Conservation (phyloP, 495 filamentous ascomycete genomes). For the Bombardia bombarda region DNA sequence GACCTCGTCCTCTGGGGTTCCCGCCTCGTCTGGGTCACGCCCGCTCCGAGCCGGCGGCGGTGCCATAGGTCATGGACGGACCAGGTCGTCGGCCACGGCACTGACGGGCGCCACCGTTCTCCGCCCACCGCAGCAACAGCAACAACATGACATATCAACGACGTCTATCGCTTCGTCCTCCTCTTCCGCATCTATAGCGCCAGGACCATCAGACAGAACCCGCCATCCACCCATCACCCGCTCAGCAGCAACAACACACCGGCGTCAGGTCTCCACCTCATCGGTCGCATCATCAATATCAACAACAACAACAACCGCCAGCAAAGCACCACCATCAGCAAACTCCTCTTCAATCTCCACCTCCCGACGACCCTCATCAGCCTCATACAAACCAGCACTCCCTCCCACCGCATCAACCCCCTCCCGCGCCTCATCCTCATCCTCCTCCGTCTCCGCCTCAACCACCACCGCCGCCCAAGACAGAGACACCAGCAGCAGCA, state of each 20-base stretch:
- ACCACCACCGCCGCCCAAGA: neutral
- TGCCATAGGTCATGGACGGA: constrained; percentile 19
- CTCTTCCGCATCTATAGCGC: constrained; percentile 15
- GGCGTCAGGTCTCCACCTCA: constrained; percentile 2
- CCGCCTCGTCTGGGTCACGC: neutral
- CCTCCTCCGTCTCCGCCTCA: neutral
- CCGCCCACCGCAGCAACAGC: constrained; percentile 29
- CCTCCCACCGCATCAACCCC: no score
- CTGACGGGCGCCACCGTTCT: constrained; percentile 35
- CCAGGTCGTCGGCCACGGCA: constrained; percentile 34
- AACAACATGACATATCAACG: no score
- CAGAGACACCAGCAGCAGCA: constrained; percentile 7
- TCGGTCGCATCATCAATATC: neutral
- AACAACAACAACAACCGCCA: neutral
- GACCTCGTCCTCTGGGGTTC: constrained; percentile 14
- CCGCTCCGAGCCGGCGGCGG: neutral
- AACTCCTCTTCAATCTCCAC: neutral
- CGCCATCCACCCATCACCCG: constrained; percentile 8
- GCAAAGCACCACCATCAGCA: neutral
- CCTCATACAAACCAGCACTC: no score
- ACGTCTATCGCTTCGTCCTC: constrained; percentile 12
- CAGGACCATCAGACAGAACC: constrained; percentile 13
- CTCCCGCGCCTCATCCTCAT: no score
- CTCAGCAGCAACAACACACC: constrained; percentile 1
- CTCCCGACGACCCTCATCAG: neutral